A percentile compares a stretch with the other conserved stretches of the same genome.
These are phyloP conservation scores for Fragosphaeria purpurea DNA, from an alignment of 2,329 filamentous ascomycete species.

Conservation along the genomic window DNA sequence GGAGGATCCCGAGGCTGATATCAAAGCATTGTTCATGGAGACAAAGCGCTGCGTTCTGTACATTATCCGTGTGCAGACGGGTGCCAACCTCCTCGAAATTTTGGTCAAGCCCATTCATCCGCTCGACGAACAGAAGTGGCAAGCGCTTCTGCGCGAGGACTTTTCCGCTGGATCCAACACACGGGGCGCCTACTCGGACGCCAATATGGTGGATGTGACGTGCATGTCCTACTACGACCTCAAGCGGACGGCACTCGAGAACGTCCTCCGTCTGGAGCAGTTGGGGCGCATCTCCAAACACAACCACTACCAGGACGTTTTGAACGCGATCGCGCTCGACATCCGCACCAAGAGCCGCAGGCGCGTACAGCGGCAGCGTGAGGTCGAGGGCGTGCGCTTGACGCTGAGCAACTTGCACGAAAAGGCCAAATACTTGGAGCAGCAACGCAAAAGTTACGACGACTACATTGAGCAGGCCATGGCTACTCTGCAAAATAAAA, in stretches of 20 bases:
- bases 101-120: conserved; percentile 77
- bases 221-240: conserved; percentile 83
- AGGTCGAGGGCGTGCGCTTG: conserved; percentile 72
- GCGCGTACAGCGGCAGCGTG: conserved; percentile 80
- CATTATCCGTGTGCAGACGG: conserved; percentile 93
- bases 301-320: conserved; percentile 94
- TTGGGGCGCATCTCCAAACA: conserved; percentile 77
- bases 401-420: conserved; percentile 68
- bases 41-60: conserved; percentile 95
- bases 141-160: conserved; percentile 70
- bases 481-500: conserved; percentile 93
- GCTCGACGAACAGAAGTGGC: conserved; percentile 88
- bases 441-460: conserved; percentile 94
- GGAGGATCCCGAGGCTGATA: conserved; percentile 84
- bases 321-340: conserved; percentile 92
- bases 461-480: conserved; percentile 99
- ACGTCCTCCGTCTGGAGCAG: conserved; percentile 81
- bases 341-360: conserved; percentile 95
- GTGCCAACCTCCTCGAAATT: conserved; percentile 86
- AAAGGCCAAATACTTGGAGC: conserved; percentile 86
- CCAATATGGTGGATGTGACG: conserved; percentile 80
- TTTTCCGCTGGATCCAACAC: conserved; percentile 58
- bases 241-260: conserved; percentile 87
- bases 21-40: conserved; percentile 93
- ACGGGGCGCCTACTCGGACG: conserved; percentile 80